Base-by-base conservation (phyloP, 2,329 filamentous ascomycete genomes). In the Neonectria faginata region DNA sequence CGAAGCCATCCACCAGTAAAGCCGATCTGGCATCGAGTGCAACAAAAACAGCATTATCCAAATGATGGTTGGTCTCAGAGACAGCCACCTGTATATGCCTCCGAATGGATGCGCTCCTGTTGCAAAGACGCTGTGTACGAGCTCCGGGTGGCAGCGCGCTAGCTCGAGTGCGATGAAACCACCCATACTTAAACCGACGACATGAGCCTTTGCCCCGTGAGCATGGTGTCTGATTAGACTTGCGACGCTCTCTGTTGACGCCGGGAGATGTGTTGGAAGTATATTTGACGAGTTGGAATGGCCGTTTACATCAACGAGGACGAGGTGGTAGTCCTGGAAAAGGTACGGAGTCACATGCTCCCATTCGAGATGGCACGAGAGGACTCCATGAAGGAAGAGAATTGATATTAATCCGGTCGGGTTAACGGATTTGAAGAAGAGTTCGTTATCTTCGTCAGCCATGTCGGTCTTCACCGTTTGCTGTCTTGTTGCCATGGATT, bases 1-100 rank as follows among this genome's bases (percentile, higher is more conserved):
- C 9, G 53, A 55, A 12, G 51, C 51, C 51, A 54, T 54, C 36
- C 51, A 54, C 51, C 51, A 54, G 20, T 54, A 54, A 25, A 41
- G 31, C 7, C 33, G 8, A n/a, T 54, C 51, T 12, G 51, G 51
- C 51, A 54, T 54, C 2, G 36, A 54, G 6, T 54, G 51, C 11
- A 54, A 10, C 51, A 54, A 27, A n/a, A 12, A 42, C 8, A 54
- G 14, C 3, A 54, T n/a, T 2, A 41, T 25, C 51, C 51, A 54
- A 25, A 54, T 54, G 14, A 55, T 55, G 1, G 12, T 29, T 20
- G 36, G 39, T 6, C 39, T 25, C 10, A 31, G 18, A 12, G 53
- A 55, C 10, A 55, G 25, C 53, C 53, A 55, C 16, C 22, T 55
- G 16, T 33, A 45, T 2, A 55, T 4, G 0, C 53, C 53, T 20